Conservation (phyloP, 2,329 filamentous ascomycete species). For the Pseudonectria foliicola region DNA sequence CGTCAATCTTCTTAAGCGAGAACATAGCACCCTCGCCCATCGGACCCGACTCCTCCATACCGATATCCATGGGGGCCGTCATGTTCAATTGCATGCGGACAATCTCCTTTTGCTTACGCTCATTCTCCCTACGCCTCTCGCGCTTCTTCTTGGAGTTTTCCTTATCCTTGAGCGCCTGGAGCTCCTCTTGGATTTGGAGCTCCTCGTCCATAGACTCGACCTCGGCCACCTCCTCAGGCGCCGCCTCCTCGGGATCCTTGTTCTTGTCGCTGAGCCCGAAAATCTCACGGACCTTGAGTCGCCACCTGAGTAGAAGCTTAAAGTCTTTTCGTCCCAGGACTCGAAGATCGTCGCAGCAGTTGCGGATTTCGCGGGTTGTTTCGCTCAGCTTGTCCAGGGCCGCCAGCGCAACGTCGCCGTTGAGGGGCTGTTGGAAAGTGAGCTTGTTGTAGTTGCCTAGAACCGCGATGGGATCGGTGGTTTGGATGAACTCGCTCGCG, state of each 20-base stretch:
- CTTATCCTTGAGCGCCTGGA: conserved; percentile 75
- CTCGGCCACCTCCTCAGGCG: conserved; percentile 65
- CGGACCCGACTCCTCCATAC: conserved; percentile 77
- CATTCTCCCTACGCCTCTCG: conserved; percentile 80
- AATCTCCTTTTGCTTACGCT: conserved; percentile 89
- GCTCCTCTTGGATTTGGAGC: conserved; percentile 77
- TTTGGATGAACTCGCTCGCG: conserved; percentile 91
- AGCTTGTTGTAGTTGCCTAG: conserved; percentile 80
- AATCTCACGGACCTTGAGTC: conserved; percentile 78
- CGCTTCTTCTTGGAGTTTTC: conserved; percentile 72
- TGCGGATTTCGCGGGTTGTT: conserved; percentile 74
- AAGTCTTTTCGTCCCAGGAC: conserved; percentile 93
- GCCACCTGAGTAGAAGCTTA: conserved; percentile 81
- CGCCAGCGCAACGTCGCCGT: conserved; percentile 78
- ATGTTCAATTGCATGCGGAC: conserved; percentile 97
- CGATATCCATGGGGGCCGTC: conserved; percentile 92
- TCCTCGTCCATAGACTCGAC: conserved; percentile 94
- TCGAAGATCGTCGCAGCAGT: conserved; percentile 76
- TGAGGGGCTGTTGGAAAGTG: conserved; percentile 70
- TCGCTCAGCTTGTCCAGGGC: conserved; percentile 81
- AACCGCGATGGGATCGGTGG: conserved; percentile 85
- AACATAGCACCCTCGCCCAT: conserved; percentile 81
- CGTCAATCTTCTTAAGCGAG: conserved; percentile 72
- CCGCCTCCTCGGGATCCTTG: conserved; percentile 34
- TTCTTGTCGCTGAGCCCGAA: conserved; percentile 83